Evolutionary conservation across 2,329 filamentous ascomycete species (phyloP).

Genomic region (Metarhizium album): DNA sequence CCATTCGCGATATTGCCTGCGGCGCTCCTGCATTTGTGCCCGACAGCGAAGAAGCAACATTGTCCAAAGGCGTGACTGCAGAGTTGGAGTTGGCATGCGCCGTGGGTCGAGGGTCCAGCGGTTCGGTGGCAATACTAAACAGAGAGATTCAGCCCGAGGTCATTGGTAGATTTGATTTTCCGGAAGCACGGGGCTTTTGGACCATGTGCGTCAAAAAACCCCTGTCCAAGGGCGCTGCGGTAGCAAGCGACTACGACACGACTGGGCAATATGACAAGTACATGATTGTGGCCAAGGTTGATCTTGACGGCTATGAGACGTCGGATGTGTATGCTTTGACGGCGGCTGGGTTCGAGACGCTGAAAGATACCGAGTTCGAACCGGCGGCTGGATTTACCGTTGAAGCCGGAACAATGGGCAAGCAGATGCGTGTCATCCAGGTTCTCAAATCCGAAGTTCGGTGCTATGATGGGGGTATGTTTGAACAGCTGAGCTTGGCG

Average conservation of each 20-base stretch:
- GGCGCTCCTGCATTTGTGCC: constrained; percentile 42
- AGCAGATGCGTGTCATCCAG: constrained; percentile 73
- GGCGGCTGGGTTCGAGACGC: constrained; percentile 61
- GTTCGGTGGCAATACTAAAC: constrained; percentile 66
- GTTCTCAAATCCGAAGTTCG: constrained; percentile 78
- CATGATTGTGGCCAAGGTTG: constrained; percentile 70
- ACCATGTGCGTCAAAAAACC: constrained; percentile 62
- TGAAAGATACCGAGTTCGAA: constrained; percentile 83
- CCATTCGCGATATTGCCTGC: constrained; percentile 64
- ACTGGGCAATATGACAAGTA: constrained; percentile 63
- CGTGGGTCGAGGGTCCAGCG: constrained; percentile 53
- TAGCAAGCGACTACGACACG: constrained; percentile 43
- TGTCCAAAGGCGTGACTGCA: constrained; percentile 35
- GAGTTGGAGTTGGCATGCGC: constrained; percentile 50
- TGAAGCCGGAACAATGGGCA: constrained; percentile 74
- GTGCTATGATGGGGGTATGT: constrained; percentile 79
- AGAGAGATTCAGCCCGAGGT: constrained; percentile 65
- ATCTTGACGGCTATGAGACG: constrained; percentile 58
- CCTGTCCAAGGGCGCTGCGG: constrained; percentile 45
- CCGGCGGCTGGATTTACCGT: constrained; percentile 78
- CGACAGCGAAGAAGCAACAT: constrained; percentile 33
- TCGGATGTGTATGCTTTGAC: constrained; percentile 70
- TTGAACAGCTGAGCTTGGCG: constrained; percentile 3
- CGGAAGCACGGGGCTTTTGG: constrained; percentile 70
- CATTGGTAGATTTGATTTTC: constrained; percentile 59